Conservation (phyloP, 83 land plant species). For the Picea engelmannii region DNA sequence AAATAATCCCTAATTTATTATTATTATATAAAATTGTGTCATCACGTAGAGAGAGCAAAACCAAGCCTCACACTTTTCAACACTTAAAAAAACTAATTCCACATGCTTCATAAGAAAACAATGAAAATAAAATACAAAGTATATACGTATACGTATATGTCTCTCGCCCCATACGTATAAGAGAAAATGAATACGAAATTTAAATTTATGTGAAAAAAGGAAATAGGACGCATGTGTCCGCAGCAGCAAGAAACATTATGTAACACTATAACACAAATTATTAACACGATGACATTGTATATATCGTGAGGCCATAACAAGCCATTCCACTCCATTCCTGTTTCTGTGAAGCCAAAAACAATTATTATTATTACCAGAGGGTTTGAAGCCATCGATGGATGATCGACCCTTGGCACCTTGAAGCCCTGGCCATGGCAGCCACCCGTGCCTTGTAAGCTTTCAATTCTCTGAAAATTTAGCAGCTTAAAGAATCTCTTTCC, state of each 20-base stretch:
- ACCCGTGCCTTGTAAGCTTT: not conserved
- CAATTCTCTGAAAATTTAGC: not conserved
- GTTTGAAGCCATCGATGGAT: conserved; percentile 12
- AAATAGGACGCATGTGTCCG: not conserved
- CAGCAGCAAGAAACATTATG: not conserved
- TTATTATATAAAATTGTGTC: too few species aligned
- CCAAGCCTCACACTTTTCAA: too few species aligned
- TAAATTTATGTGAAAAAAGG: not conserved
- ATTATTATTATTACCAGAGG: not conserved
- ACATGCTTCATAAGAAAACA: too few species aligned
- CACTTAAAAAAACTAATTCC: too few species aligned
- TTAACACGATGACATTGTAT: too few species aligned
- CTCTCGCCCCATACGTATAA: not conserved
- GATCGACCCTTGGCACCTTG: conserved; percentile 2
- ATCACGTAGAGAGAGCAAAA: too few species aligned
- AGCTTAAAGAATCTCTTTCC: not conserved
- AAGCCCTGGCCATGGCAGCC: not conserved
- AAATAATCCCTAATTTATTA: too few species aligned
- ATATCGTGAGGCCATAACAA: not conserved
- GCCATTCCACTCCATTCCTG: not conserved
- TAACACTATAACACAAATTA: not conserved
- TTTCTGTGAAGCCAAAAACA: not conserved
- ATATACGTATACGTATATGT: not conserved
- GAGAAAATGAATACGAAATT: not conserved
- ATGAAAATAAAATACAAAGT: too few species aligned